These are phyloP conservation scores for Cutaneotrichosporon cyanovorans DNA, from an alignment of 1,284 basidiomycete genomes.

Conservation along the genomic window DNA sequence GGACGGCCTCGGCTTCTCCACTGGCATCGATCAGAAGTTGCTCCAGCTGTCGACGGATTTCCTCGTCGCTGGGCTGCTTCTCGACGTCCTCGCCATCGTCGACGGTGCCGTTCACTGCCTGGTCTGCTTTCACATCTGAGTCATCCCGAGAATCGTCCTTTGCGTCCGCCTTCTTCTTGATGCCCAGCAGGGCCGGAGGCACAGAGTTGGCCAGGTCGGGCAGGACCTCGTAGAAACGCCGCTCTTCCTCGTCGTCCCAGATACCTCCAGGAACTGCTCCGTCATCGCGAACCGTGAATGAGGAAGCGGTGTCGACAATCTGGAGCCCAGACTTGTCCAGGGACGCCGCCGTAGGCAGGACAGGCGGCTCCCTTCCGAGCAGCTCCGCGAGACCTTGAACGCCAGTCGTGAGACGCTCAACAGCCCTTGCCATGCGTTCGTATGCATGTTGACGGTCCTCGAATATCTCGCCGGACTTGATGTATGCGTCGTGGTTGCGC, in stretches of 20 bases:
- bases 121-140: slow-evolving; percentile 7
- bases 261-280: slow-evolving; percentile 61
- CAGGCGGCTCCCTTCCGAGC: slow-evolving; percentile 69
- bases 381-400: slow-evolving; percentile 87
- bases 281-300: slow-evolving; percentile 54
- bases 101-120: slow-evolving; percentile 5
- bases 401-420: slow-evolving; percentile 79
- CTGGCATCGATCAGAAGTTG: slow-evolving; percentile 31
- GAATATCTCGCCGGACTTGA: slow-evolving; percentile 96
- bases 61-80: slow-evolving; percentile 48
- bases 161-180: slow-evolving; percentile 51
- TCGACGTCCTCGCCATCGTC: slow-evolving; percentile 8
- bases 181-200: slow-evolving; percentile 76
- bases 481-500: slow-evolving; percentile 96
- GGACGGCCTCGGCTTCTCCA: slow-evolving; percentile 4
- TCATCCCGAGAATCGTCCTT: slow-evolving; percentile 28
- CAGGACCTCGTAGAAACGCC: slow-evolving; percentile 87
- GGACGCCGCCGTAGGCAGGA: slow-evolving; percentile 64
- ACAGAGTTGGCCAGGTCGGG: slow-evolving; percentile 87
- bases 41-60: slow-evolving; percentile 46
- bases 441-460: slow-evolving; percentile 98
- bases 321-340: slow-evolving; percentile 44
- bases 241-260: slow-evolving; percentile 98
- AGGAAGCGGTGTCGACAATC: slow-evolving; percentile 47
- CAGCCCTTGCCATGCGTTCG: slow-evolving; percentile 93